These are phyloP conservation scores for Echites panduratus DNA, from an alignment of 257 asterid genomes.

Conservation along the genomic window DNA sequence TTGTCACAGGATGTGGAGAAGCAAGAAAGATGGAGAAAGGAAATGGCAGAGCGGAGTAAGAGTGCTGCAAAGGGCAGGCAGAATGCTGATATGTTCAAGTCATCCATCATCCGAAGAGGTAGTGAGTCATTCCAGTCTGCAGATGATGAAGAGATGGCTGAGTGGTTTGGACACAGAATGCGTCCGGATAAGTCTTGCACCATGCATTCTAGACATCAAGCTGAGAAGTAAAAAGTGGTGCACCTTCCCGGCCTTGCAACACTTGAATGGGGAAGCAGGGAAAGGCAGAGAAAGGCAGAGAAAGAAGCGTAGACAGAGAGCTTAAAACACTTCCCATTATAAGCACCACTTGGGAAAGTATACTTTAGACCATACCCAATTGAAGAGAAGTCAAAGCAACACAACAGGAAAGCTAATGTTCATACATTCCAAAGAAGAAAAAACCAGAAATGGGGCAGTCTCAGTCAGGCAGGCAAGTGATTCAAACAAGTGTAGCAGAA, in stretches of 20 bases:
- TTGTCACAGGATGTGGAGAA: conserved; percentile 38
- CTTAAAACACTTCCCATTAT: not conserved
- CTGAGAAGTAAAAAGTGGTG: not conserved
- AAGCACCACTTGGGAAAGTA: not conserved
- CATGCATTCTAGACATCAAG: not conserved
- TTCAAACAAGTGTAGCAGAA: not conserved
- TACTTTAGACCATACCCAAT: not conserved
- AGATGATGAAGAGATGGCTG: conserved; percentile 62
- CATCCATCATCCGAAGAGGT: conserved; percentile 18
- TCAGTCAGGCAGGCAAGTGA: not conserved
- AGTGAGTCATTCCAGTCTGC: conserved; percentile 14
- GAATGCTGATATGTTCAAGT: conserved; percentile 25
- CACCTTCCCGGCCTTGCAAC: too few relatives aligned
- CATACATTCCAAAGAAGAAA: not conserved
- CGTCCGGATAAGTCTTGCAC: not conserved
- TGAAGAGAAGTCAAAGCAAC: not conserved
- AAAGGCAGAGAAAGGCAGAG: not conserved
- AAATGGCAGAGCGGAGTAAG: conserved; percentile 32
- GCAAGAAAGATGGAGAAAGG: conserved; percentile 56
- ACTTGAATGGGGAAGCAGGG: not conserved
- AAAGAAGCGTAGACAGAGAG: not conserved
- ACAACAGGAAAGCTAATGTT: not conserved
- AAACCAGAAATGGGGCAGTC: not conserved
- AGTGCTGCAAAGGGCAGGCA: conserved; percentile 27
- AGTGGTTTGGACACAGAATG: conserved; percentile 53